These are phyloP conservation scores for Paecilomyces sp. DNA, from an alignment of 2,329 filamentous ascomycete genomes.

Conservation along the genomic window DNA sequence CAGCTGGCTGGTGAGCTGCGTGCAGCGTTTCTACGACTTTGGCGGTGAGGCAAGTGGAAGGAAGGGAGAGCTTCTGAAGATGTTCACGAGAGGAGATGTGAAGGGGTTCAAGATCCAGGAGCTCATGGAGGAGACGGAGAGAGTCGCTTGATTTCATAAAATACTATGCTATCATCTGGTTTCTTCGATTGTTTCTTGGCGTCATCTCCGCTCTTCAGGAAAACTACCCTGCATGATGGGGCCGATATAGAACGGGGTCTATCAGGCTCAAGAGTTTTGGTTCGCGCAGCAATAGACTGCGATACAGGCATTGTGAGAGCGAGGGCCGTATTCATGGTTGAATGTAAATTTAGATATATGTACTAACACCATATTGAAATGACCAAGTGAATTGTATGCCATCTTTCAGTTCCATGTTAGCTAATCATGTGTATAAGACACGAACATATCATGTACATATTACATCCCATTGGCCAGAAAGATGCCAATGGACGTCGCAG, in stretches of 20 bases:
- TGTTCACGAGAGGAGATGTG: constrained; percentile 72
- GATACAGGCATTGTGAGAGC: too few species aligned
- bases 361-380: neutral
- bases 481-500: neutral
- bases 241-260: neutral
- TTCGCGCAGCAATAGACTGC: too few species aligned
- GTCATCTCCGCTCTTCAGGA: neutral
- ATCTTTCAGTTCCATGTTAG: neutral
- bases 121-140: constrained; percentile 84
- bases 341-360: neutral
- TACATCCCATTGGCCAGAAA: neutral
- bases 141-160: constrained; percentile 38
- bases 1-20: constrained; percentile 82
- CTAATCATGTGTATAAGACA: neutral
- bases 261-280: neutral
- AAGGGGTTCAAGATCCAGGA: constrained; percentile 72
- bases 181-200: neutral
- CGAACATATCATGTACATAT: neutral
- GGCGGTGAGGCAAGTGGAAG: constrained; percentile 51
- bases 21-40: constrained; percentile 83
- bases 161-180: neutral
- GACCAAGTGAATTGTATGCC: neutral
- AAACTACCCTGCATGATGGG: neutral
- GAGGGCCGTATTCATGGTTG: neutral
- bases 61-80: constrained; percentile 66